Base-by-base conservation (phyloP, 2,329 filamentous ascomycete genomes). In the Xylaria sp. region DNA sequence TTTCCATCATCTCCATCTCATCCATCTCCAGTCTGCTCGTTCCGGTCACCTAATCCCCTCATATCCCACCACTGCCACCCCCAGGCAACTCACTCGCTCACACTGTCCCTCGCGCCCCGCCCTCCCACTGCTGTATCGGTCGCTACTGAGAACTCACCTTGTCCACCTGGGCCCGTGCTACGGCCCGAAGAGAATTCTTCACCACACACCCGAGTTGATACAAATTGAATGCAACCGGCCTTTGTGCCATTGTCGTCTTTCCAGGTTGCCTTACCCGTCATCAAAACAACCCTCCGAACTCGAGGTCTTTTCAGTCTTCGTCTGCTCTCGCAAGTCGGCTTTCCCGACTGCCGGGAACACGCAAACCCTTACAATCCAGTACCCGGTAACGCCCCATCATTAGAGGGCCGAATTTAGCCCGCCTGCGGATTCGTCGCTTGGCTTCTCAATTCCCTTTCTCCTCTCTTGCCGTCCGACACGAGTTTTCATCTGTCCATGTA, bases 1-100 rank as follows among this genome's bases (percentile, higher is more conserved):
- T 70, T 68, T 65, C 66, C 66, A 66, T 65, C 66, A 66, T 65
- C 67, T 49, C 61, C 64, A 52, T 54, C 60, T 56, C 54, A 47
- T 51, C 58, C 54, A 47, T 51, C 47, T 49, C 46, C 61, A 38
- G n/a, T n/a, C n/a, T 59, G 60, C 19, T 10, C 25, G 21, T 53
- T 13, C 51, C 25, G 29, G 33, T 60, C 59, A 58, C 40, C 62
- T 64, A 60, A 58, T 64, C 63, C 59, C 48, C 54, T 55, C 62
- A 60, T 23, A 19, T 44, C 13, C 41, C 41, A 11, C 29, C 52
- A 23, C n/a, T 31, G 43, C 15, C 35, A 25, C 25, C 41, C 35
- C 23, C 31, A n/a, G n/a, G n/a, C n/a, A n/a, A n/a, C n/a, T n/a
- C n/a, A n/a, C n/a, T n/a, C n/a, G n/a, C n/a, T n/a, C n/a, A n/a